Percentiles rank a stretch among this genome's conserved stretches.
Conservation (phyloP, 306 rosid species). For the Pterocarpus macrocarpus region DNA sequence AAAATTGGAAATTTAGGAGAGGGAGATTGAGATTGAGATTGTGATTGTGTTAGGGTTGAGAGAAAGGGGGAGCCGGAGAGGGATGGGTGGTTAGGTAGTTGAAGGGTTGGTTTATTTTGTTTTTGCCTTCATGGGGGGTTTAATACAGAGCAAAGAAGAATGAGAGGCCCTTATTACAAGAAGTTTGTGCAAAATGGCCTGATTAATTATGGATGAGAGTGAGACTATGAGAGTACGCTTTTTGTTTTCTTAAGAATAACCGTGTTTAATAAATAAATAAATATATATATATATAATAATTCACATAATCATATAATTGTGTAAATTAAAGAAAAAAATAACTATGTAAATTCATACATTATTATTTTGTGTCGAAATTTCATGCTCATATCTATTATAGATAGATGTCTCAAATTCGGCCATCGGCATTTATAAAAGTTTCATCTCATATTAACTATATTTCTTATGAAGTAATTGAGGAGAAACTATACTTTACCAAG, state of each 20-base stretch:
- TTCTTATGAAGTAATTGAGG: too few relatives aligned
- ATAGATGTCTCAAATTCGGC: too few relatives aligned
- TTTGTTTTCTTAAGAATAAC: too few relatives aligned
- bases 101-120: slow-evolving; percentile 28
- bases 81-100: slow-evolving; percentile 53
- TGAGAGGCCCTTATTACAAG: slow-evolving; percentile 37
- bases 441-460: too few relatives aligned
- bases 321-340: too few relatives aligned
- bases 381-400: too few relatives aligned
- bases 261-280: too few relatives aligned
- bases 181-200: background rate
- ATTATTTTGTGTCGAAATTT: too few relatives aligned
- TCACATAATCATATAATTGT: background rate
- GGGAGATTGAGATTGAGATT: background rate
- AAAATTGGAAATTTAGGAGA: slow-evolving; percentile 8
- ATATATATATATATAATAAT: background rate
- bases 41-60: slow-evolving; percentile 31
- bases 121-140: slow-evolving; percentile 36
- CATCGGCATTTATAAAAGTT: too few relatives aligned
- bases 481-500: too few relatives aligned
- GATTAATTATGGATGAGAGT: background rate
- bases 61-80: background rate
- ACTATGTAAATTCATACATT: too few relatives aligned
- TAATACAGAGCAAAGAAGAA: slow-evolving; percentile 21
- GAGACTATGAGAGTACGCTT: too few relatives aligned